Evolutionary conservation across 2,329 filamentous ascomycete genomes (phyloP).

Genomic region (Nigrospora oryzae): DNA sequence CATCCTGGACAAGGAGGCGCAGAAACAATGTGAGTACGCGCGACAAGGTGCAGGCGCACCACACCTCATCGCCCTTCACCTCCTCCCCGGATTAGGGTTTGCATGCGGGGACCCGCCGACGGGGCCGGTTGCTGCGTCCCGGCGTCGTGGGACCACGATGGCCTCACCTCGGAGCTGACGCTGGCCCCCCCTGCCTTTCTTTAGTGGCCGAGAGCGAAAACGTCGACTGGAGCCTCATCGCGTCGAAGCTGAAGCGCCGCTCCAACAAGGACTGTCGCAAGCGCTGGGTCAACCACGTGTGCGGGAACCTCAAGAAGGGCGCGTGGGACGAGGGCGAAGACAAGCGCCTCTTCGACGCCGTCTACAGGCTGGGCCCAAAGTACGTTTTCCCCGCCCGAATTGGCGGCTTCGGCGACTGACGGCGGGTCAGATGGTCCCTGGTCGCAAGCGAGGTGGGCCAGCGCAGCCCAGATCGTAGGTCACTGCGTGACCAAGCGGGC

Average conservation of each 20-base stretch:
- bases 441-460: conserved; percentile 27
- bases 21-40: not conserved
- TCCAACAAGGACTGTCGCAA: conserved; percentile 36
- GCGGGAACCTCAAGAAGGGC: conserved; percentile 28
- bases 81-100: no score
- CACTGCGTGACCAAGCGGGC: no score
- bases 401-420: no score
- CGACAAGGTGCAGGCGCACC: no score
- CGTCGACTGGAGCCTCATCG: conserved; percentile 24
- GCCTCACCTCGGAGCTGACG: no score
- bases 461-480: conserved; percentile 18
- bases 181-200: not conserved
- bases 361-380: conserved; percentile 26
- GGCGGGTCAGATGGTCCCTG: conserved; percentile 33
- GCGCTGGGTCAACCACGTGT: conserved; percentile 28
- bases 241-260: conserved; percentile 24
- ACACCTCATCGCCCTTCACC: no score
- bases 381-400: no score
- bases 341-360: conserved; percentile 17
- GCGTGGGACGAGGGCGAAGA: conserved; percentile 17
- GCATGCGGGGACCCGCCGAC: no score
- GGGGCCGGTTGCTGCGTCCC: no score
- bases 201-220: not conserved
- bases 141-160: no score
- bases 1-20: not conserved